Conservation (phyloP, 2,329 filamentous ascomycete genomes). For the Sarocladiaceae sp. region DNA sequence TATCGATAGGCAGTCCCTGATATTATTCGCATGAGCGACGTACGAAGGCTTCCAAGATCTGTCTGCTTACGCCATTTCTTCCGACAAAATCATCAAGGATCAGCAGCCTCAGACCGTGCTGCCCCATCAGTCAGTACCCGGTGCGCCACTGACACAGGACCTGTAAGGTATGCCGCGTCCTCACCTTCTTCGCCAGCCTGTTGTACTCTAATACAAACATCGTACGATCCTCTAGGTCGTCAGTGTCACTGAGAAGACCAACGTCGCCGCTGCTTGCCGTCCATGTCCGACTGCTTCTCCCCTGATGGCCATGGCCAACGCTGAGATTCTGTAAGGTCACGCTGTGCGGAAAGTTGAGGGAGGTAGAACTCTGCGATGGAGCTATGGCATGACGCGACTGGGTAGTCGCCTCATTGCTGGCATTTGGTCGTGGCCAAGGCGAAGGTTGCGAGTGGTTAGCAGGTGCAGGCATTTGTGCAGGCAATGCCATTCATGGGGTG, state of each 20-base stretch:
- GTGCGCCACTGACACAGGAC: neutral
- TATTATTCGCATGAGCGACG: neutral
- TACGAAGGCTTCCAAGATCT: neutral
- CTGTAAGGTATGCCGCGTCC: too few species aligned
- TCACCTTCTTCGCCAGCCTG: conserved; percentile 50
- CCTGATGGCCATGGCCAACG: conserved; percentile 14
- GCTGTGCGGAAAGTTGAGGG: conserved; percentile 20
- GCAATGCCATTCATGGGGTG: too few species aligned
- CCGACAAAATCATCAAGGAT: conserved; percentile 28
- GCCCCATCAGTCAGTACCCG: conserved; percentile 8
- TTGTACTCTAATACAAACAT: conserved; percentile 54
- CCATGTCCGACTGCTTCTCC: conserved; percentile 49
- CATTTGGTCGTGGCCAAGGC: too few species aligned
- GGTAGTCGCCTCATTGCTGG: too few species aligned
- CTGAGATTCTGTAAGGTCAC: conserved; percentile 19
- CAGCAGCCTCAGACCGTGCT: conserved; percentile 48
- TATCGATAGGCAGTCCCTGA: neutral
- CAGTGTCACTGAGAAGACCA: conserved; percentile 39
- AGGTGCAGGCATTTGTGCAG: too few species aligned
- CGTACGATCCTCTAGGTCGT: conserved; percentile 41
- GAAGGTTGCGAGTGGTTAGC: too few species aligned
- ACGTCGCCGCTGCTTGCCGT: conserved; percentile 47
- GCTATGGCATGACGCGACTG: neutral
- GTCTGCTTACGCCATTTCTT: neutral
- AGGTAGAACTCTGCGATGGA: conserved; percentile 17